Evolutionary conservation across 2,329 filamentous ascomycete species (phyloP).

Genomic region (Lachnellula cervina): DNA sequence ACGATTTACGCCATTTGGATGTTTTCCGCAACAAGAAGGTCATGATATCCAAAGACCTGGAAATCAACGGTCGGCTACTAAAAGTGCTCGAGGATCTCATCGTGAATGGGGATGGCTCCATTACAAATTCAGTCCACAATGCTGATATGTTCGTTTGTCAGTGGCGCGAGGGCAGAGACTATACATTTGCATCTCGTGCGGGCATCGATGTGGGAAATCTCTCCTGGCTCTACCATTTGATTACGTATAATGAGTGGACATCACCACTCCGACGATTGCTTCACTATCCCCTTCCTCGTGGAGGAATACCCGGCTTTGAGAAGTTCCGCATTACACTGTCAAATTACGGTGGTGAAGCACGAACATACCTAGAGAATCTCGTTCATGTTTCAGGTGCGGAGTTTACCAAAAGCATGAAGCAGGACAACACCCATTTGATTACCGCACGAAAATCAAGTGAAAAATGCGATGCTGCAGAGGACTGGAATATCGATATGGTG

Average conservation of each 20-base stretch:
- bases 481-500: slow-evolving; percentile 86
- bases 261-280: slow-evolving; percentile 76
- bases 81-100: slow-evolving; percentile 69
- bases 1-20: slow-evolving; percentile 51
- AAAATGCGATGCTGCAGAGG: slow-evolving; percentile 85
- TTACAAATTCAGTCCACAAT: slow-evolving; percentile 60
- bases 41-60: slow-evolving; percentile 70
- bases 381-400: slow-evolving; percentile 78
- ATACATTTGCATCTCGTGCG: slow-evolving; percentile 67
- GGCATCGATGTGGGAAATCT: slow-evolving; percentile 87
- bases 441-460: slow-evolving; percentile 86
- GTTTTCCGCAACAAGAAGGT: slow-evolving; percentile 77
- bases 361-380: slow-evolving; percentile 89
- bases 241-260: slow-evolving; percentile 84
- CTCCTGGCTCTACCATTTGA: slow-evolving; percentile 89
- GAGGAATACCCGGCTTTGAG: slow-evolving; percentile 76
- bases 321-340: slow-evolving; percentile 79
- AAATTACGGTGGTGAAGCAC: slow-evolving; percentile 92
- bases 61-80: slow-evolving; percentile 61
- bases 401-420: slow-evolving; percentile 92
- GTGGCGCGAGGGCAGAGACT: slow-evolving; percentile 76
- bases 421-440: slow-evolving; percentile 92
- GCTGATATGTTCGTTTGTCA: slow-evolving; percentile 85
- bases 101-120: slow-evolving; percentile 60
- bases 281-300: slow-evolving; percentile 79